phyloP scores from a whole-genome alignment of 2,329 filamentous ascomycete genomes.

The Aureobasidium mangrovei region DNA sequence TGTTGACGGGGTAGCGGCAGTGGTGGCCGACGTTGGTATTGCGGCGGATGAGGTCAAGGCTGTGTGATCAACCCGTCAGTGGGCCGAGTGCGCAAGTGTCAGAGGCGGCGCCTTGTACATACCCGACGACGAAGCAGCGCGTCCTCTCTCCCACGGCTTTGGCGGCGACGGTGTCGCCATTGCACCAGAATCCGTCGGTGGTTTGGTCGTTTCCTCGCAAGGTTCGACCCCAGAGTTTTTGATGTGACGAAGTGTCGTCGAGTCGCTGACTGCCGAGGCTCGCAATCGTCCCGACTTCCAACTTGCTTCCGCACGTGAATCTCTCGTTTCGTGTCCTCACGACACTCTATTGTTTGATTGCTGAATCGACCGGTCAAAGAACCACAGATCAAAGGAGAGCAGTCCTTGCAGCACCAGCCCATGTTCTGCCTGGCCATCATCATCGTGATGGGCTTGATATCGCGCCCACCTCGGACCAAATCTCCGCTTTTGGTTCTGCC shows the following conservation, averaged over 20 bases:
- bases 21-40: conserved; percentile 2
- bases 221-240: conserved; percentile 5
- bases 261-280: conserved; percentile 1
- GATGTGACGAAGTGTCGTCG: conserved; percentile 5
- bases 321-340: neutral
- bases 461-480: neutral
- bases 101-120: neutral
- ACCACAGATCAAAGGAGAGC: no score
- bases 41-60: conserved; percentile 7
- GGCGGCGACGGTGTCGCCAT: conserved; percentile 58
- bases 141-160: conserved; percentile 90
- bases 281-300: neutral
- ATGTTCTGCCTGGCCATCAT: no score
- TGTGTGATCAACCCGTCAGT: conserved; percentile 1
- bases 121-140: conserved; percentile 40
- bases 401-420: no score
- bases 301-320: neutral
- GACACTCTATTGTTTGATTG: no score
- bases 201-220: neutral
- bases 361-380: no score
- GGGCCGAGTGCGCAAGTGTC: neutral
- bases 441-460: no score
- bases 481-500: conserved; percentile 4
- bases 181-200: neutral
- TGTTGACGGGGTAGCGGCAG: conserved; percentile 28